Evolutionary conservation across 176 grass and related monocot species (phyloP).

Genomic region (Oryza rufipogon): DNA sequence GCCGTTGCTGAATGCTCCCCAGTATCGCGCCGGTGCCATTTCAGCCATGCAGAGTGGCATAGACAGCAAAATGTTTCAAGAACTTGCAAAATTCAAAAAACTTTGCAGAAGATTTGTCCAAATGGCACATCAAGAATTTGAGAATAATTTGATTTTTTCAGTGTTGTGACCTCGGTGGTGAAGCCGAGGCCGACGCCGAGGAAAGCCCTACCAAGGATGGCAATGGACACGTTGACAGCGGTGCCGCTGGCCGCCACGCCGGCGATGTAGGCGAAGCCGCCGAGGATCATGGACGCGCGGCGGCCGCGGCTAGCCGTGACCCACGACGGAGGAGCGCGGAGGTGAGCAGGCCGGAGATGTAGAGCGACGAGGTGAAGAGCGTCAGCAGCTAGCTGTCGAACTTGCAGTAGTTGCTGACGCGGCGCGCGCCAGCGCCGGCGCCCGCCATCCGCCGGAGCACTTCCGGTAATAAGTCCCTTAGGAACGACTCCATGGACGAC

Average conservation of each 20-base stretch:
- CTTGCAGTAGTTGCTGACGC: conserved; percentile 83
- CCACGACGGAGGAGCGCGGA: conserved; percentile 37
- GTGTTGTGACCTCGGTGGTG: conserved; percentile 42
- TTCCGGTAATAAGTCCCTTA: conserved; percentile 75
- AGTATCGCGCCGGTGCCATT: conserved; percentile 47
- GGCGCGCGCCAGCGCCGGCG: too few species aligned
- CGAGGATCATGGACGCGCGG: conserved; percentile 39
- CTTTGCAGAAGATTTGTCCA: not conserved
- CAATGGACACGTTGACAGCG: too few species aligned
- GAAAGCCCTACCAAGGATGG: conserved; percentile 24
- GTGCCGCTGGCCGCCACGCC: not conserved
- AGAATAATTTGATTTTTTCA: not conserved
- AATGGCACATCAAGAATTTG: not conserved
- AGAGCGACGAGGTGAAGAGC: conserved; percentile 85
- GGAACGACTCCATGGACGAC: conserved; percentile 83
- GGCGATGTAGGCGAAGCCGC: conserved; percentile 26
- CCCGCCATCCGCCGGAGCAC: conserved; percentile 64
- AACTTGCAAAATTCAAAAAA: not conserved
- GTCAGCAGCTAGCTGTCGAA: conserved; percentile 77
- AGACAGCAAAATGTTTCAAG: conserved; percentile 20
- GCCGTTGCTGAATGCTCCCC: conserved; percentile 61
- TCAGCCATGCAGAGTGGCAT: conserved; percentile 62
- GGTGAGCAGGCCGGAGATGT: conserved; percentile 31
- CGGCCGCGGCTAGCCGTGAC: conserved; percentile 39
- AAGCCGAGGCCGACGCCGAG: conserved; percentile 71